These are phyloP conservation scores for Leccinellum luteum DNA, from an alignment of 768 basidiomycete species.

Conservation along the genomic window DNA sequence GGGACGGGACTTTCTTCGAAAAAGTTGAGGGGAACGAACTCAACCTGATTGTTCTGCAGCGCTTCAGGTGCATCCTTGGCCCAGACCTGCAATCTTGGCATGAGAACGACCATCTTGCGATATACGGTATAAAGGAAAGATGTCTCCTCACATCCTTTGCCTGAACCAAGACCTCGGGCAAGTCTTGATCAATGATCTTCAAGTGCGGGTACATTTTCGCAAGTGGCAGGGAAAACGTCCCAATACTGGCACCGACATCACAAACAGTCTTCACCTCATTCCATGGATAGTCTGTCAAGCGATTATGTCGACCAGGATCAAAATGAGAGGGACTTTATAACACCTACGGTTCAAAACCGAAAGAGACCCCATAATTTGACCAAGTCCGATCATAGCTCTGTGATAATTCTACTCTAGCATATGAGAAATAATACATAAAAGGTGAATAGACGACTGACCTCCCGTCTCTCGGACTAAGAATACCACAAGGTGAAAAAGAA, in stretches of 20 bases:
- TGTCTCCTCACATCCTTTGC: slow-evolving; percentile 18
- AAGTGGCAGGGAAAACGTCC: slow-evolving; percentile 28
- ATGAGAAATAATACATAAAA: neutral
- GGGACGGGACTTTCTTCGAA: slow-evolving; percentile 16
- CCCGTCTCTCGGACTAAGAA: slow-evolving; percentile 11
- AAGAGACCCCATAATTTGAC: slow-evolving; percentile 21
- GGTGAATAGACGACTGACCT: slow-evolving; percentile 1
- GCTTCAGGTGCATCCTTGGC: slow-evolving; percentile 15
- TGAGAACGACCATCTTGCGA: neutral
- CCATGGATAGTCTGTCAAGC: slow-evolving; percentile 24
- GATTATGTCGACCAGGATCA: neutral
- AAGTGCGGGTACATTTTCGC: slow-evolving; percentile 26
- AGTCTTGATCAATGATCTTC: slow-evolving; percentile 27
- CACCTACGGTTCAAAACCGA: slow-evolving; percentile 24
- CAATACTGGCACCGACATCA: slow-evolving; percentile 31
- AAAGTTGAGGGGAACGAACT: slow-evolving; percentile 20
- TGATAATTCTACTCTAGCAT: slow-evolving; percentile 18
- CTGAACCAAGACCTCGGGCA: slow-evolving; percentile 25
- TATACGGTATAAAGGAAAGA: neutral
- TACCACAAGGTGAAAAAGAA: neutral
- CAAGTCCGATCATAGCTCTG: slow-evolving; percentile 22
- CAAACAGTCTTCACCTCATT: slow-evolving; percentile 23
- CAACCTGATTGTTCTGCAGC: slow-evolving; percentile 14
- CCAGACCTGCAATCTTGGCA: slow-evolving; percentile 11
- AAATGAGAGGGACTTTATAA: neutral